Evolutionary conservation across 129 eudicot genomes (phyloP), one percentile per base, ranked within the genome.

Genomic region (Helianthus tuberosus): DNA sequence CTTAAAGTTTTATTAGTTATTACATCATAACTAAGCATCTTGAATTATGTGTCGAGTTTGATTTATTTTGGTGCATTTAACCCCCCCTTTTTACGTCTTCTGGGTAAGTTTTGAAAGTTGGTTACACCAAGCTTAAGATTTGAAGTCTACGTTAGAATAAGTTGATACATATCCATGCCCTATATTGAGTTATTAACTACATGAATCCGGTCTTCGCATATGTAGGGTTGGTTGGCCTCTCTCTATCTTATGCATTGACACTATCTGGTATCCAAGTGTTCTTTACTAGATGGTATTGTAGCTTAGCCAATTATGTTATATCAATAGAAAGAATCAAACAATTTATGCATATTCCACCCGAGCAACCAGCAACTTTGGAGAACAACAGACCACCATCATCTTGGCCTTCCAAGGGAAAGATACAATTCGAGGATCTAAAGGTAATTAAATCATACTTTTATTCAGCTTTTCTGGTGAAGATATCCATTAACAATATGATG

Each of bases 311-410:
- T 63, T 85, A 85, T 52, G 70, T 87, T 4, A 64, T 89, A 63
- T 92, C 96, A 9, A 87, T 89, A 0, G 98, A 92, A 63, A 69
- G 96, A 39, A 85, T 89, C 69, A 89, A 89, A 79, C 98, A 92
- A 36, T 92, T 85, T 44, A 92, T 89, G 96, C 72, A 85, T 70
- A 89, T 92, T 70, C 80, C 89, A 13, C 72, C 98, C 5, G 91
- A 89, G 80, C 91, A 96, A 59, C 92, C 94, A n/a, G 82, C 90
- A 14, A 49, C 87, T 27, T 70, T 92, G 49, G 86, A 80, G 73
- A 76, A 75, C 68, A 87, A 76, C 3, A 77, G 91, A 64, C 96
- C 98, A 10, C 89, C 90, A 11, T 14, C 86, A 63, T 80, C 87
- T 29, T 92, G 98, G 95, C 96, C 98, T 66, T 68, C 80, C 54